Evolutionary conservation across 257 asterid genomes (phyloP).

Genomic region (Solanum etuberosum): DNA sequence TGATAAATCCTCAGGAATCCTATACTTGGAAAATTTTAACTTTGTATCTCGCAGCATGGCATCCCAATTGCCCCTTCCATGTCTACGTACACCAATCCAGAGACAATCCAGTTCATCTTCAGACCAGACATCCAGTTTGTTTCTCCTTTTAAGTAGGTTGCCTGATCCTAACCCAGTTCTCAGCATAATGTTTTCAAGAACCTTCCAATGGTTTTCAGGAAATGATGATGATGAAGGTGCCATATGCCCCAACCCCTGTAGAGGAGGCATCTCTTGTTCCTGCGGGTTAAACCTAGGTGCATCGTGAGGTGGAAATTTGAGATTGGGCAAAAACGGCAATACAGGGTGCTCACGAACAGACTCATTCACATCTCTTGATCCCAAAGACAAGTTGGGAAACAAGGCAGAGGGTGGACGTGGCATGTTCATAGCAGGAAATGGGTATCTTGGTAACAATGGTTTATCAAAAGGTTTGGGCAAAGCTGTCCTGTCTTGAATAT

Average conservation of each 20-base stretch:
- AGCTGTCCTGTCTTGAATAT: conserved; percentile 54
- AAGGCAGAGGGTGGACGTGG: conserved; percentile 38
- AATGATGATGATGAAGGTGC: conserved; percentile 49
- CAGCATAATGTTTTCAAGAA: conserved; percentile 61
- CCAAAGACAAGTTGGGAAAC: conserved; percentile 66
- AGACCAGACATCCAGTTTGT: conserved; percentile 65
- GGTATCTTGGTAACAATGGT: conserved; percentile 53
- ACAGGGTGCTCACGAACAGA: conserved; percentile 34
- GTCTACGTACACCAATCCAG: conserved; percentile 94
- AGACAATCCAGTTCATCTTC: conserved; percentile 95
- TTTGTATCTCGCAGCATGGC: conserved; percentile 74
- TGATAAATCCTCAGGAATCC: conserved; percentile 60
- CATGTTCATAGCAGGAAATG: conserved; percentile 38
- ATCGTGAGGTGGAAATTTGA: conserved; percentile 44
- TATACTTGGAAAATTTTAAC: conserved; percentile 69
- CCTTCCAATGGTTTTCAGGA: conserved; percentile 82
- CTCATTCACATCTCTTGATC: conserved; percentile 53
- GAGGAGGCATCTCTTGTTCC: conserved; percentile 47
- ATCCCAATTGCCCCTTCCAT: conserved; percentile 91
- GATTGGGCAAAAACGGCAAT: conserved; percentile 61
- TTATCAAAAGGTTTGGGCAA: conserved; percentile 74
- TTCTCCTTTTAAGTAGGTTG: conserved; percentile 33
- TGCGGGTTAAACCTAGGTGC: conserved; percentile 39
- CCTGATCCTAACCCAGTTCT: conserved; percentile 70
- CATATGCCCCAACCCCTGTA: conserved; percentile 45